Evolutionary conservation across 257 asterid genomes (phyloP), one percentile per base, ranked within the genome.

Genomic region (Cordia subcordata): DNA sequence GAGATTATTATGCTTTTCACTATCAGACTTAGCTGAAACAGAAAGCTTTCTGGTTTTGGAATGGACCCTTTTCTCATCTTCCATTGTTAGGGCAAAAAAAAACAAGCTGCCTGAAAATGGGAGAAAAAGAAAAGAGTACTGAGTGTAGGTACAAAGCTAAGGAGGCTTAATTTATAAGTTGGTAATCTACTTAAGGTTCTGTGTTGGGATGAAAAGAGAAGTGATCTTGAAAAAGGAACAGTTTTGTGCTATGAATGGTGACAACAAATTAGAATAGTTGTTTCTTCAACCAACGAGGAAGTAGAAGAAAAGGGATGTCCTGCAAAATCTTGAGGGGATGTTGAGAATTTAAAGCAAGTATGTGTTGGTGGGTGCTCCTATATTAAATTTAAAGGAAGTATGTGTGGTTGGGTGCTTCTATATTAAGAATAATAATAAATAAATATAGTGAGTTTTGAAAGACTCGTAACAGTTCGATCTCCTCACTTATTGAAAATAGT

Each of bases 1-100:
- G 35, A 63, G 37, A 14, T 42, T 51, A 11, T 12, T 68, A n/a
- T n/a, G n/a, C 11, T 10, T 60, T 21, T 19, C 22, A 32, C 15
- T 33, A 12, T 20, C 50, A 3, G 21, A 15, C 13, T n/a, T 13
- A 1, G 57, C 12, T 11, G 58, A 56, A 35, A 20, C 58, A 5
- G 54, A 35, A 33, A 22, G 4, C 8, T 12, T 46, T 49, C 53
- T 21, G 0, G 46, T 54, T 32, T 46, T 40, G 5, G 50, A 11
- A 12, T 33, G 13, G 11, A 8, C 39, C 51, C 17, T 35, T 8
- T 9, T 47, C 37, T 21, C 54, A 27, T 20, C 75, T 62, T 50
- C 83, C 93, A 71, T 84, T 77, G 64, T 71, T 53, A n/a, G 54
- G 13, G 5, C 5, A 49, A 10, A 11, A 49, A 49, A 49, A 13